Percentiles rank a stretch among this genome's conserved stretches.
phyloP scores from a whole-genome alignment of 2,329 filamentous ascomycete genomes.

The Aspergillus cejpii region DNA sequence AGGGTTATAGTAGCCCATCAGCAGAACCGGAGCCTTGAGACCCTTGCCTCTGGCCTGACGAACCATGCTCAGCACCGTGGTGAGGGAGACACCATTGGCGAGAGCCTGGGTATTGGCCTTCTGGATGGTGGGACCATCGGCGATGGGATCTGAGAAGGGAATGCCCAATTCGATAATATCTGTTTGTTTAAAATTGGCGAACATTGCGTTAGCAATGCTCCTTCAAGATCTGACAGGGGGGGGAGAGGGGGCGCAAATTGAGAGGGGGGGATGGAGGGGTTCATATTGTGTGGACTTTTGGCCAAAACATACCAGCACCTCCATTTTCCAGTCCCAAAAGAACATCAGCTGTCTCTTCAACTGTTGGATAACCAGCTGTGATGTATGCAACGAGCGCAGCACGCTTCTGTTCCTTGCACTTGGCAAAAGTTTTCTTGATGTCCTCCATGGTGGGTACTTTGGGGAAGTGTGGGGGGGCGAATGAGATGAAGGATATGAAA shows the following conservation, averaged over 20 bases:
- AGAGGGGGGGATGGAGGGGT: too few species aligned
- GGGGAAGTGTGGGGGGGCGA: constrained; percentile 1
- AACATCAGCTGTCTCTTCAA: constrained; percentile 75
- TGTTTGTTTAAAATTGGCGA: constrained; percentile 28
- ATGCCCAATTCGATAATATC: constrained; percentile 94
- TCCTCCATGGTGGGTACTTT: constrained; percentile 41
- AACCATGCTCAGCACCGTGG: constrained; percentile 73
- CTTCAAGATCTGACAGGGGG: not conserved
- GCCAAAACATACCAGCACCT: constrained; percentile 63
- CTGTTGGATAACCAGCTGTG: constrained; percentile 82
- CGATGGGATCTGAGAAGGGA: constrained; percentile 96
- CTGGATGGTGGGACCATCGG: constrained; percentile 95
- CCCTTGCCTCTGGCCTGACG: constrained; percentile 70
- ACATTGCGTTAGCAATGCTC: not conserved
- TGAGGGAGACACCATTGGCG: constrained; percentile 78
- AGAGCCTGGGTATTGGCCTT: constrained; percentile 88
- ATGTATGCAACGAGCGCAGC: constrained; percentile 91
- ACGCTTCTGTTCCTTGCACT: constrained; percentile 55
- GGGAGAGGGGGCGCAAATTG: too few species aligned
- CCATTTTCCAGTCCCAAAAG: constrained; percentile 86
- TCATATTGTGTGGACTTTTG: too few species aligned
- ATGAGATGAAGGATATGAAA: constrained; percentile 8
- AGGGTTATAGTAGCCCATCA: constrained; percentile 99
- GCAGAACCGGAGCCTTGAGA: constrained; percentile 71
- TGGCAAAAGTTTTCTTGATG: constrained; percentile 52